These are phyloP conservation scores for Speleostelium caveatum DNA, from an alignment of 78 protist species.

Conservation along the genomic window DNA sequence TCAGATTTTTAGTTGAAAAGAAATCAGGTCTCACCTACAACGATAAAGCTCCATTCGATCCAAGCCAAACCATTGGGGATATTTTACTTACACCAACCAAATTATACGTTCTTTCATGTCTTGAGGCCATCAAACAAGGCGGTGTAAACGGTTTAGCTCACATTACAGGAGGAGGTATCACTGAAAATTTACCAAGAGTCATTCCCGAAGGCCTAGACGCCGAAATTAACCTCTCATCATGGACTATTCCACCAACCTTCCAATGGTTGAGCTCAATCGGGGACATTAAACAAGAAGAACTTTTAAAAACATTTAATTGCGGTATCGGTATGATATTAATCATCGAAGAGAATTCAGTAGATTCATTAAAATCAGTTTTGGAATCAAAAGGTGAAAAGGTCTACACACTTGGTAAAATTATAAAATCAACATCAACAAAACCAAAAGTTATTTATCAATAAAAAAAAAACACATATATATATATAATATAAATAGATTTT, in stretches of 20 bases:
- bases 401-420: slow-evolving; percentile 50
- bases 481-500: too few species aligned
- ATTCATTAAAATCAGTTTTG: slow-evolving; percentile 6
- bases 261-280: slow-evolving; percentile 76
- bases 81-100: slow-evolving; percentile 87
- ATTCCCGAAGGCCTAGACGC: slow-evolving; percentile 70
- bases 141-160: slow-evolving; percentile 85
- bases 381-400: slow-evolving; percentile 56
- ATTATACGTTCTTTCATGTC: slow-evolving; percentile 79
- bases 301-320: slow-evolving; percentile 88
- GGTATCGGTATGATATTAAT: slow-evolving; percentile 91
- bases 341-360: slow-evolving; percentile 55
- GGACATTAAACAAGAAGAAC: slow-evolving; percentile 37
- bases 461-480: too few species aligned
- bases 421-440: background rate
- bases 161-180: slow-evolving; percentile 94
- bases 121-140: slow-evolving; percentile 76
- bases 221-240: slow-evolving; percentile 33
- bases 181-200: slow-evolving; percentile 91
- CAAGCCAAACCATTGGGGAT: slow-evolving; percentile 71
- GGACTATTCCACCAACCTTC: slow-evolving; percentile 89
- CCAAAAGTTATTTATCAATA: slow-evolving; percentile 64
- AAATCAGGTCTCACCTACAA: slow-evolving; percentile 11
- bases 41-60: slow-evolving; percentile 66
- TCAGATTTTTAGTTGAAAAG: slow-evolving; percentile 77